Conservation (phyloP, 331 rosid species). For the Malus hybrid region DNA sequence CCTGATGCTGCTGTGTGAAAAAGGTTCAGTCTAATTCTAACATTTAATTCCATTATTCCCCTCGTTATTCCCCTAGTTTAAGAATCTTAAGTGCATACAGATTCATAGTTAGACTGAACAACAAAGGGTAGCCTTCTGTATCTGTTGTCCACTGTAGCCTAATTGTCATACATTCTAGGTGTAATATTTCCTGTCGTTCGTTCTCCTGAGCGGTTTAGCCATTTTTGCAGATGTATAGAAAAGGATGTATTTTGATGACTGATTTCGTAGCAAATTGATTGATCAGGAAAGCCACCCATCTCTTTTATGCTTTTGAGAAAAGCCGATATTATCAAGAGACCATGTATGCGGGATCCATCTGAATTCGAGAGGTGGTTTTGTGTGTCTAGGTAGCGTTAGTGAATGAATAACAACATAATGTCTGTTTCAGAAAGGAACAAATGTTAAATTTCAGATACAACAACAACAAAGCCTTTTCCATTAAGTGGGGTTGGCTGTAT, state of each 20-base stretch:
- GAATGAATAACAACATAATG: too few species aligned
- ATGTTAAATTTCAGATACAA: too few species aligned
- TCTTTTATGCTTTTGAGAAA: too few species aligned
- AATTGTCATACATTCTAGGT: not conserved
- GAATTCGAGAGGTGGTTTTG: too few species aligned
- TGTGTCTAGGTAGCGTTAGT: too few species aligned
- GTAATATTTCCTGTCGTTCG: not conserved
- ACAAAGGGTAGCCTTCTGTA: not conserved
- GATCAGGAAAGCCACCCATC: not conserved
- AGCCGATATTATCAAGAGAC: too few species aligned
- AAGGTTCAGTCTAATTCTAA: not conserved
- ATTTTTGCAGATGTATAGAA: slow-evolving; percentile 5
- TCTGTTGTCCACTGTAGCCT: not conserved
- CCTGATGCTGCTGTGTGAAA: slow-evolving; percentile 69
- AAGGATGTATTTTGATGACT: not conserved
- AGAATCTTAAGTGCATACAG: not conserved
- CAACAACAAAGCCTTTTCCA: too few species aligned
- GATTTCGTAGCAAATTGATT: not conserved
- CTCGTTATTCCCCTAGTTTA: not conserved
- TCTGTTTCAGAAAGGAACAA: too few species aligned
- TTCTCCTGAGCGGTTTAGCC: not conserved
- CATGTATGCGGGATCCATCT: too few species aligned
- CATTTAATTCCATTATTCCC: not conserved
- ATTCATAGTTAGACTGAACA: not conserved
- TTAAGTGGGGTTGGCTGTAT: too few species aligned